Base-by-base conservation (phyloP, 2,329 filamentous ascomycete species). In the Colletotrichum liaoningense region DNA sequence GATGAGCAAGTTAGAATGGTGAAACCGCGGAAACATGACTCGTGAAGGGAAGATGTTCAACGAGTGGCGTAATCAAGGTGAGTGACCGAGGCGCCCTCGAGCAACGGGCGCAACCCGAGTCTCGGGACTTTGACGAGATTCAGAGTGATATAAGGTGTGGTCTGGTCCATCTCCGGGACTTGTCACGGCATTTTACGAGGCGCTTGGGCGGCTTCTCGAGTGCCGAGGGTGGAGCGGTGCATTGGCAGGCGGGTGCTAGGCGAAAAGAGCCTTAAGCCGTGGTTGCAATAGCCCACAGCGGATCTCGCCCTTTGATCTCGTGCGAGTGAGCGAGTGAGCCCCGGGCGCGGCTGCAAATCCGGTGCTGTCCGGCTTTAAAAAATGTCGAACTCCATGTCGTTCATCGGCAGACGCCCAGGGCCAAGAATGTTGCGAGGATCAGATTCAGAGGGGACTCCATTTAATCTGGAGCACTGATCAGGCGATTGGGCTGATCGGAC, bases 111-210 rank as follows among this genome's bases (percentile, higher is more conserved):
- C 28, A 49, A 64, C 55, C 70, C 70, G 56, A 71, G 28, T 56
- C 60, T 71, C 30, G 60, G 67, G 60, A 60, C 28, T 60, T 60
- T 70, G 70, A 62, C 71, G 62, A 73, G 56, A 71, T 73, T 73
- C 60, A 66, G 60, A 49, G 67, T 71, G 63, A 73, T 73, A 70
- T 73, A 70, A 73, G 67, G 71, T 73, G 71, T 70, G 71, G 67
- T 73, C 67, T 73, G 71, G 67, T 62, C 60, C 67, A 73, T 73
- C 56, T 35, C 60, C 71, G 71, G 71, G 67, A 73, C 71, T 73
- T 73, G 71, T 70, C 55, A 64, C 67, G 71, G 71, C 67, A 70
- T 73, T 62, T 55, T 73, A 55, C 49, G 67, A 73, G 60, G 71
- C 70, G 67, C 67, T 65, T 65, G 70, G 70, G 70, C 60, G 71